Conservation (phyloP, 2,329 filamentous ascomycete genomes). For the Ceratocystis cacaofunesta region DNA sequence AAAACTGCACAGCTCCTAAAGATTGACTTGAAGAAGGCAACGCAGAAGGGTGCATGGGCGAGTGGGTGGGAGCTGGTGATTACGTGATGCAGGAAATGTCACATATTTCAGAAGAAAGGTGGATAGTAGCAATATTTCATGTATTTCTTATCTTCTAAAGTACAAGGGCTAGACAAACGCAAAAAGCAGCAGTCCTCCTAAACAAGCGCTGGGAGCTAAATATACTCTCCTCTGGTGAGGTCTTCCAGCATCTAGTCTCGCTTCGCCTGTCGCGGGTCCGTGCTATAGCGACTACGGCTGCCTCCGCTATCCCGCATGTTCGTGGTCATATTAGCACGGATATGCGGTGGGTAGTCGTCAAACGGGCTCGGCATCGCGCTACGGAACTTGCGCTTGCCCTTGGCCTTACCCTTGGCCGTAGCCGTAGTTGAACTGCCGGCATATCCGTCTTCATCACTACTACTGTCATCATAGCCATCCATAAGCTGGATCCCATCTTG, state of each 20-base stretch:
- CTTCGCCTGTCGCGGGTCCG: background rate
- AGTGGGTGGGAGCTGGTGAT: slow-evolving; percentile 33
- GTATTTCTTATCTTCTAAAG: too few species aligned
- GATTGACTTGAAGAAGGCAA: slow-evolving; percentile 36
- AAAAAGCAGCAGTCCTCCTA: too few species aligned
- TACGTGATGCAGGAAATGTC: background rate
- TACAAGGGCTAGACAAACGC: too few species aligned
- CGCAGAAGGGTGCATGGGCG: slow-evolving; percentile 43
- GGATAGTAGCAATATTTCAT: too few species aligned
- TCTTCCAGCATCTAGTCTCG: background rate
- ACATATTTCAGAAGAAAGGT: too few species aligned
- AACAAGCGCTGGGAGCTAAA: too few species aligned
- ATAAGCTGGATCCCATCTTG: slow-evolving; percentile 2
- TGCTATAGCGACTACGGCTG: background rate
- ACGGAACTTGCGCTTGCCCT: slow-evolving; percentile 13
- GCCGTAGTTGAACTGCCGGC: background rate
- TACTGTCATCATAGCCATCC: slow-evolving; percentile 13
- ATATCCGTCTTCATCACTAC: slow-evolving; percentile 1
- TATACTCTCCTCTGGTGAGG: background rate
- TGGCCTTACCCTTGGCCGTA: slow-evolving; percentile 2
- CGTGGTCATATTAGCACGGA: slow-evolving; percentile 20
- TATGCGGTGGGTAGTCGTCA: slow-evolving; percentile 15
- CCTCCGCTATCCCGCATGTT: background rate
- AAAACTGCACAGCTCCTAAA: slow-evolving; percentile 32
- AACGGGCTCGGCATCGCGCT: slow-evolving; percentile 12